These are phyloP conservation scores for Tetrahymena malaccensis DNA, from an alignment of 73 alveolate species.

Conservation along the genomic window DNA sequence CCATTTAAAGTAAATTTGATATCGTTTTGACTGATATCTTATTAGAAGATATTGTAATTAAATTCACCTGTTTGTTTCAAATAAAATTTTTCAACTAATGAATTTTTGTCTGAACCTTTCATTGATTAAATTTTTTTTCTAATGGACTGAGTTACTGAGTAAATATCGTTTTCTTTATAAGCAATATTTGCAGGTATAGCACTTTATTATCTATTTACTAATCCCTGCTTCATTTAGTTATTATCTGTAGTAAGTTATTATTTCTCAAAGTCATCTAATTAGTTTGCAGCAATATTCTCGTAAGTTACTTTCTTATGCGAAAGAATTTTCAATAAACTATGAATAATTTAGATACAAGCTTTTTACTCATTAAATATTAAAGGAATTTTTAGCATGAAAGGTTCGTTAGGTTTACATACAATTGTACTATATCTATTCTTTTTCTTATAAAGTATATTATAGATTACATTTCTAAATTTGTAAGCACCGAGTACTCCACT, in stretches of 20 bases:
- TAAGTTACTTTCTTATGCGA: background rate
- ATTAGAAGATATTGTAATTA: too few species aligned
- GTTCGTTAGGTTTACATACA: background rate
- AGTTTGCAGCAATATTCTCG: background rate
- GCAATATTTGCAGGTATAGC: background rate
- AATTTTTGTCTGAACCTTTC: background rate
- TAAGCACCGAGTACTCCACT: background rate
- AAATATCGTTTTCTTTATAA: background rate
- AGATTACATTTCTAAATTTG: background rate
- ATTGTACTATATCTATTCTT: background rate
- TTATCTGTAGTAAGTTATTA: too few species aligned
- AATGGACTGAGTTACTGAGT: background rate
- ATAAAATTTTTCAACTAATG: background rate
- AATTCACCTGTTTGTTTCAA: background rate
- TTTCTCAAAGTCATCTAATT: background rate
- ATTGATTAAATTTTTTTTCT: background rate
- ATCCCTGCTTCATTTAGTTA: too few species aligned
- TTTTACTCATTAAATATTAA: background rate
- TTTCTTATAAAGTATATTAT: background rate
- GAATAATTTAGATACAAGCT: background rate
- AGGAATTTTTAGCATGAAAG: background rate
- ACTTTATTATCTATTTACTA: background rate
- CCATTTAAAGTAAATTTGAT: background rate
- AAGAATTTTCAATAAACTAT: too few species aligned
- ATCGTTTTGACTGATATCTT: background rate